Evolutionary conservation across 805 yeast genomes (phyloP).

Genomic region (Saccharomycopsis sp.): DNA sequence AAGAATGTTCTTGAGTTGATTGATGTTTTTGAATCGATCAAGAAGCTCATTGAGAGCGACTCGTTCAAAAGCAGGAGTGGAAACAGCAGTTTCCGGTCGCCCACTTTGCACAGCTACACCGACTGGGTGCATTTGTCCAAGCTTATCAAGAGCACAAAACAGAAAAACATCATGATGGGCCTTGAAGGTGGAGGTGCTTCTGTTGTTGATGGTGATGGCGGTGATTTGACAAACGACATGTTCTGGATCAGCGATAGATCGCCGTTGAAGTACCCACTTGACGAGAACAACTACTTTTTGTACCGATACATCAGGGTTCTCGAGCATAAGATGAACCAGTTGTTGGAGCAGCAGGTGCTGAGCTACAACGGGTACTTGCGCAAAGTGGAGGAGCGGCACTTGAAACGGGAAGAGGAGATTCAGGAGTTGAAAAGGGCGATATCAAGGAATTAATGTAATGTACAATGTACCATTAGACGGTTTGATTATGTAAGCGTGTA

Average conservation of each 20-base stretch:
- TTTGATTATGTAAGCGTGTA: too few species aligned
- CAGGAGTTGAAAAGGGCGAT: neutral
- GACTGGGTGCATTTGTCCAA: slow-evolving; percentile 42
- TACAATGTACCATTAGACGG: too few species aligned
- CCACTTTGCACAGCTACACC: slow-evolving; percentile 36
- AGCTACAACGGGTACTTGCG: slow-evolving; percentile 21
- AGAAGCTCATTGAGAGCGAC: slow-evolving; percentile 5
- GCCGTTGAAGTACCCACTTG: slow-evolving; percentile 61
- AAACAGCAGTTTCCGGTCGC: slow-evolving; percentile 29
- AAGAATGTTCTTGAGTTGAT: slow-evolving; percentile 17
- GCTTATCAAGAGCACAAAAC: slow-evolving; percentile 24
- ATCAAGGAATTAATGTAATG: neutral
- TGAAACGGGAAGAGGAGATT: neutral
- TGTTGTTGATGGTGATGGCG: slow-evolving; percentile 13
- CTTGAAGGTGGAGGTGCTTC: neutral
- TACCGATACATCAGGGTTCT: slow-evolving; percentile 26
- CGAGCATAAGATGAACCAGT: slow-evolving; percentile 15
- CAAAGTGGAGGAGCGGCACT: neutral
- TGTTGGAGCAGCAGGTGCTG: slow-evolving; percentile 15
- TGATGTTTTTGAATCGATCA: slow-evolving; percentile 16
- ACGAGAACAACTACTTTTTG: slow-evolving; percentile 56
- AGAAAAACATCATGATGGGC: neutral
- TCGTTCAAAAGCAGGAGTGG: neutral
- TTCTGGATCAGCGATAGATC: slow-evolving; percentile 62
- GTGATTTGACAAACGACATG: too few species aligned